Base-by-base conservation (phyloP, 2,329 filamentous ascomycete genomes). In the Coniochaeta sp. region DNA sequence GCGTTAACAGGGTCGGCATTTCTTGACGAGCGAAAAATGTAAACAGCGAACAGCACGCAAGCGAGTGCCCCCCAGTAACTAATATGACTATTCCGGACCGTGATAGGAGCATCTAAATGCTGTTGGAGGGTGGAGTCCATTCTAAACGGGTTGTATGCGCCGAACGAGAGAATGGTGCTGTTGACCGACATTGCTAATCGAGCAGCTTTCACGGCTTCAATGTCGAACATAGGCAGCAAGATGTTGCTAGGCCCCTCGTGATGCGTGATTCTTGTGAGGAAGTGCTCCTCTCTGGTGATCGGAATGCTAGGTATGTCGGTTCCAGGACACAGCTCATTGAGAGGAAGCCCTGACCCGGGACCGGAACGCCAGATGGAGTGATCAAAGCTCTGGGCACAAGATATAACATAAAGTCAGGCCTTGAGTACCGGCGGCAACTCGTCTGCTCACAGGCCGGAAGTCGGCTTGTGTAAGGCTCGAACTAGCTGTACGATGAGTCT, bases 51-150 rank as follows among this genome's bases (percentile, higher is more conserved):
- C 12, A 78, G 56, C 24, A 76, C 62, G 16, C 71, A 64, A 14
- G 66, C 68, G 14, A 79, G 64, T n/a, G 73, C 72, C 33, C 74
- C 64, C 63, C 79, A 81, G 65, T 77, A 79, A 60, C 70, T 73
- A 28, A 75, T 61, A 40, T 72, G 72, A 50, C 67, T 68, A 6
- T 67, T 69, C 16, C 71, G 67, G 12, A 65, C 62, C 6, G 71
- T 60, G 24, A 70, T 64, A 57, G 68, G 68, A 22, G 67, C 62
- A 6, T 64, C 67, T 28, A 71, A 60, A 7, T 68, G 68, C 22
- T 52, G 24, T n/a, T 52, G 17, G 22, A 52, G 47, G 14, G 34
- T 19, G 65, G 64, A 24, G 67, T 66, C 60, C 66, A n/a, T 66
- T 55, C 59, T 58, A 38, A 67, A 64, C 56, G 64, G 55, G 50